These are phyloP conservation scores for Cladorrhinum sp. DNA, from an alignment of 2,329 filamentous ascomycete genomes.

Conservation along the genomic window DNA sequence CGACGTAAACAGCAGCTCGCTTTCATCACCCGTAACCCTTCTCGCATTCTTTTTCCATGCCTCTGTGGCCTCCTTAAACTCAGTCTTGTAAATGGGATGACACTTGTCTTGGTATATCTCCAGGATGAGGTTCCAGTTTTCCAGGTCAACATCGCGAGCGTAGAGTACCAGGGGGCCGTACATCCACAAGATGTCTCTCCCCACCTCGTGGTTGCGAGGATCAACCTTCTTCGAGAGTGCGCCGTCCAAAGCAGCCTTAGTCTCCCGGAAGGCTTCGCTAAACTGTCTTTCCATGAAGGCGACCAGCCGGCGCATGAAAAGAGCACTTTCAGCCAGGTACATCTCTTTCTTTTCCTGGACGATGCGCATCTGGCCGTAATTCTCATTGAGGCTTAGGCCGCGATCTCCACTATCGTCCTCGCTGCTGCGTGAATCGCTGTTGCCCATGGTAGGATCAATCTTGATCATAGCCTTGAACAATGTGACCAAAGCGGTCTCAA, in stretches of 20 bases:
- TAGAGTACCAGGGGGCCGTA: constrained; percentile 88
- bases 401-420: constrained; percentile 48
- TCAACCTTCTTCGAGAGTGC: constrained; percentile 67
- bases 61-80: constrained; percentile 74
- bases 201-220: constrained; percentile 65
- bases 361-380: constrained; percentile 87
- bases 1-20: constrained; percentile 82
- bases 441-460: constrained; percentile 78
- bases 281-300: constrained; percentile 82
- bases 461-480: constrained; percentile 91
- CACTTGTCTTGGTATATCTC: constrained; percentile 77
- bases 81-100: constrained; percentile 72
- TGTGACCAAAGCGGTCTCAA: constrained; percentile 73
- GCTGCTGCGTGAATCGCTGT: constrained; percentile 46
- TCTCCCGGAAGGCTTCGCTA: constrained; percentile 68
- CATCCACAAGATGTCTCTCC: constrained; percentile 75
- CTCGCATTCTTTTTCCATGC: constrained; percentile 78
- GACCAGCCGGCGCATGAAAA: constrained; percentile 76
- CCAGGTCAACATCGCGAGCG: constrained; percentile 75
- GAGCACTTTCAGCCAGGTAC: constrained; percentile 71
- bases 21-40: constrained; percentile 73
- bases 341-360: constrained; percentile 92
- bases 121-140: constrained; percentile 78
- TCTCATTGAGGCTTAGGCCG: constrained; percentile 58
- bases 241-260: constrained; percentile 61